These are phyloP conservation scores for Eimeria necatrix DNA, from an alignment of 169 alveolate genomes.

Conservation along the genomic window DNA sequence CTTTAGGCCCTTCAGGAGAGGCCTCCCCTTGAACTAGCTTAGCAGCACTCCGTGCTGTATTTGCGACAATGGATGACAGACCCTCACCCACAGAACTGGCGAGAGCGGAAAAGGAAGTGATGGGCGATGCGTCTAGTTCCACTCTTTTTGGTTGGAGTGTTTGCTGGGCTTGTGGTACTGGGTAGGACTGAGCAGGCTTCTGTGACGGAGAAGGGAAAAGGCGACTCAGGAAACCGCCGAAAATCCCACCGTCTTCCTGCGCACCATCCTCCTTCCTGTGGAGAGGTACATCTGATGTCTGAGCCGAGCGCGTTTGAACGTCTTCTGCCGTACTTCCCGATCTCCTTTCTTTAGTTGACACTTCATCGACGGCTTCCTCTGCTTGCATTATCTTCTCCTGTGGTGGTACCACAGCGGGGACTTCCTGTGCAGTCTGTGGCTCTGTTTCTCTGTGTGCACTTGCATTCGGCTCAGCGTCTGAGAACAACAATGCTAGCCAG, in stretches of 20 bases:
- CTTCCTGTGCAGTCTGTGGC: conserved; percentile 29
- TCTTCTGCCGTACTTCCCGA: neutral
- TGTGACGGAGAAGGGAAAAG: conserved; percentile 10
- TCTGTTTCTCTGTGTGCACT: conserved; percentile 31
- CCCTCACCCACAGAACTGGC: conserved; percentile 61
- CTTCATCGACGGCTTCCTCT: neutral
- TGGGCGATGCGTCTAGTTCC: conserved; percentile 16
- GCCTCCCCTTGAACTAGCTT: conserved; percentile 40
- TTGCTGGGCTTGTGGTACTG: neutral
- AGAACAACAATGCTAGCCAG: conserved; percentile 54
- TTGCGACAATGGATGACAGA: conserved; percentile 26
- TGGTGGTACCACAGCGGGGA: too few species aligned
- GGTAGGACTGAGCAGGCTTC: conserved; percentile 7
- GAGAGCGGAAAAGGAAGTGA: conserved; percentile 17
- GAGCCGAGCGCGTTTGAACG: neutral
- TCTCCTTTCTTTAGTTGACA: neutral
- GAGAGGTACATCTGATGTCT: neutral
- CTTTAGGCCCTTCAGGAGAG: neutral
- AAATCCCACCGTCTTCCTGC: conserved; percentile 54
- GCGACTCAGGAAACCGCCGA: conserved; percentile 60
- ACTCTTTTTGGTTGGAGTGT: neutral
- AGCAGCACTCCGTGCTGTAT: conserved; percentile 59
- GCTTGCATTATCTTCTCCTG: neutral
- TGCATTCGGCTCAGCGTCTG: conserved; percentile 53
- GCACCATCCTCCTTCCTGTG: conserved; percentile 27